phyloP scores from a whole-genome alignment of 805 yeast species.

The Cephaloascus fragrans region DNA sequence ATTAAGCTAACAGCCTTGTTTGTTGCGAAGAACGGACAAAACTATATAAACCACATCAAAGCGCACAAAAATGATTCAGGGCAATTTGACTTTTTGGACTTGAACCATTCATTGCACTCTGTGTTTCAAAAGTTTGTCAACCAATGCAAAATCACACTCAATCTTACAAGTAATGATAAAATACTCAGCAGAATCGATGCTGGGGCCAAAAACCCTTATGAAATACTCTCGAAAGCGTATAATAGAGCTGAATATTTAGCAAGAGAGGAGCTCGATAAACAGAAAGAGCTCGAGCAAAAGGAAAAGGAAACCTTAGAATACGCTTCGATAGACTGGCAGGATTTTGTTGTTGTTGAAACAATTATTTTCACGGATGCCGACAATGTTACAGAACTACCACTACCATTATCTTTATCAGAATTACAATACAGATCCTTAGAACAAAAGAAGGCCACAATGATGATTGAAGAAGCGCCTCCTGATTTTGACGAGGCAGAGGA shows the following conservation, averaged over 20 bases:
- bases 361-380: slow-evolving; percentile 57
- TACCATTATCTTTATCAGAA: slow-evolving; percentile 48
- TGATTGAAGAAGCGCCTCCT: slow-evolving; percentile 29
- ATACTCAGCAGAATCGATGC: slow-evolving; percentile 2
- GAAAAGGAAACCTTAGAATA: slow-evolving; percentile 38
- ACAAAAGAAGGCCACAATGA: slow-evolving; percentile 28
- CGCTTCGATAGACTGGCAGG: slow-evolving; percentile 84
- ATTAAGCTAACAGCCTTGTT: slow-evolving; percentile 66
- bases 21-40: slow-evolving; percentile 50
- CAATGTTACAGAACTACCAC: slow-evolving; percentile 41
- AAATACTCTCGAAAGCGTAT: slow-evolving; percentile 36
- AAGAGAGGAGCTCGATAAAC: not conserved
- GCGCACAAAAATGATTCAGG: slow-evolving; percentile 24
- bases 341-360: slow-evolving; percentile 62
- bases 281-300: slow-evolving; percentile 14
- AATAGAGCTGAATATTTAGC: slow-evolving; percentile 45
- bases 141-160: slow-evolving; percentile 38
- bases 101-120: slow-evolving; percentile 48
- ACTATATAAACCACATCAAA: slow-evolving; percentile 29
- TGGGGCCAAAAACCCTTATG: not conserved
- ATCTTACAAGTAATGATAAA: slow-evolving; percentile 1
- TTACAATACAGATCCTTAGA: slow-evolving; percentile 53
- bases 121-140: slow-evolving; percentile 38
- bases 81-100: slow-evolving; percentile 61
- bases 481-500: slow-evolving; percentile 20